phyloP scores from a whole-genome alignment of 805 yeast genomes.

The Sugiyamaella boreocaroliniensis region DNA sequence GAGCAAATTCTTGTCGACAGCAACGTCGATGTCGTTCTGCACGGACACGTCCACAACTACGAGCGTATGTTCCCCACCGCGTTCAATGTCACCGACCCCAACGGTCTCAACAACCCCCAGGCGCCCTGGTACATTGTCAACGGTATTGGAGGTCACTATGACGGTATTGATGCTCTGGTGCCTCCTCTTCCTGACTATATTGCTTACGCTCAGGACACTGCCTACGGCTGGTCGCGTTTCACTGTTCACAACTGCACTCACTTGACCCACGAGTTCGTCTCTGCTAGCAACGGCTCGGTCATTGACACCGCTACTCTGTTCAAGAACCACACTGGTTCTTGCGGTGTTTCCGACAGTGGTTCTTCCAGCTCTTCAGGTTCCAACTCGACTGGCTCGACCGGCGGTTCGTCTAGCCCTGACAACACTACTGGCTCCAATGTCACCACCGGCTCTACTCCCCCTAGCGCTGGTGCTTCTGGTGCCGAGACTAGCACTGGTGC shows the following conservation, averaged over 20 bases:
- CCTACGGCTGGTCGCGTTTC: slow-evolving; percentile 23
- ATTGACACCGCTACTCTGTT: slow-evolving; percentile 22
- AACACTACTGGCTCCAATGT: slow-evolving; percentile 15
- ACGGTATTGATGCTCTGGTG: slow-evolving; percentile 17
- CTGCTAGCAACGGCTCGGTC: slow-evolving; percentile 18
- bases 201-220: slow-evolving; percentile 12
- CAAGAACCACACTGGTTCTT: slow-evolving; percentile 16
- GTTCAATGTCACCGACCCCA: slow-evolving; percentile 20
- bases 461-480: slow-evolving; percentile 6
- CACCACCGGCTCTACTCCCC: slow-evolving; percentile 1
- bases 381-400: slow-evolving; percentile 3
- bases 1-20: slow-evolving; percentile 15
- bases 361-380: slow-evolving; percentile 3
- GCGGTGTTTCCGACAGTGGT: background rate
- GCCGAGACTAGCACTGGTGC: slow-evolving; percentile 13
- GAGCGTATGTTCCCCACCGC: slow-evolving; percentile 17
- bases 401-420: slow-evolving; percentile 10
- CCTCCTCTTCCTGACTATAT: slow-evolving; percentile 7
- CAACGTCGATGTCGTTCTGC: slow-evolving; percentile 19
- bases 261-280: slow-evolving; percentile 23
- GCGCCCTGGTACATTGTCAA: slow-evolving; percentile 26
- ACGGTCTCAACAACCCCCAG: slow-evolving; percentile 23
- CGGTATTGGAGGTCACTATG: slow-evolving; percentile 26
- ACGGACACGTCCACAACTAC: slow-evolving; percentile 22
- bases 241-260: slow-evolving; percentile 27